Percentiles rank a stretch among this genome's conserved stretches.
Evolutionary conservation across 495 filamentous ascomycete species (phyloP).

Genomic region (Neurospora discreta): DNA sequence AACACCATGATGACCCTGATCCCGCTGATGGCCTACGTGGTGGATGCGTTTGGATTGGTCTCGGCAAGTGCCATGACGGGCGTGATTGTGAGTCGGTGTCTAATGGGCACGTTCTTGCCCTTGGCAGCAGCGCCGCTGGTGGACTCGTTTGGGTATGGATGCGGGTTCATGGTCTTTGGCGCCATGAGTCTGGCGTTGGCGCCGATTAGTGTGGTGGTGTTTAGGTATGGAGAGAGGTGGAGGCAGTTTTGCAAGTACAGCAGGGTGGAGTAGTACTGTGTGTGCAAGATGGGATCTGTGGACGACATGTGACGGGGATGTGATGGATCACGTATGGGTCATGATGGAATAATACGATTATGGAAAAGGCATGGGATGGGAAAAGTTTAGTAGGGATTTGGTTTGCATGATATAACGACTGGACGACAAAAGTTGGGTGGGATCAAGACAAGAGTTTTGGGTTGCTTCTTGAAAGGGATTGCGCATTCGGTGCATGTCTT

Average conservation of each 20-base stretch:
- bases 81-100: constrained; percentile 41
- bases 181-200: constrained; percentile 27
- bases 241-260: constrained; percentile 39
- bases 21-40: constrained; percentile 43
- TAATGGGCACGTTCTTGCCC: constrained; percentile 44
- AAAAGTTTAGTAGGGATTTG: background rate
- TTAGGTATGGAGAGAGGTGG: constrained; percentile 40
- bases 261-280: constrained; percentile 3
- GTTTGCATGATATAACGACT: background rate
- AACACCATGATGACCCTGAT: constrained; percentile 33
- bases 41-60: constrained; percentile 46
- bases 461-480: background rate
- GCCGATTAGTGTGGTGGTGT: constrained; percentile 40
- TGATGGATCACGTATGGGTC: background rate
- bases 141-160: constrained; percentile 36
- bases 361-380: background rate
- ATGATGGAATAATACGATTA: background rate
- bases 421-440: background rate
- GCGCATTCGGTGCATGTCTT: background rate
- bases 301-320: background rate
- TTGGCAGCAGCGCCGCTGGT: constrained; percentile 35
- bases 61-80: constrained; percentile 46
- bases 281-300: background rate
- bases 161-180: constrained; percentile 35
- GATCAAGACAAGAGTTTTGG: background rate